Conservation (phyloP, 2,329 filamentous ascomycete species). For the Pleomassaria siparia region DNA sequence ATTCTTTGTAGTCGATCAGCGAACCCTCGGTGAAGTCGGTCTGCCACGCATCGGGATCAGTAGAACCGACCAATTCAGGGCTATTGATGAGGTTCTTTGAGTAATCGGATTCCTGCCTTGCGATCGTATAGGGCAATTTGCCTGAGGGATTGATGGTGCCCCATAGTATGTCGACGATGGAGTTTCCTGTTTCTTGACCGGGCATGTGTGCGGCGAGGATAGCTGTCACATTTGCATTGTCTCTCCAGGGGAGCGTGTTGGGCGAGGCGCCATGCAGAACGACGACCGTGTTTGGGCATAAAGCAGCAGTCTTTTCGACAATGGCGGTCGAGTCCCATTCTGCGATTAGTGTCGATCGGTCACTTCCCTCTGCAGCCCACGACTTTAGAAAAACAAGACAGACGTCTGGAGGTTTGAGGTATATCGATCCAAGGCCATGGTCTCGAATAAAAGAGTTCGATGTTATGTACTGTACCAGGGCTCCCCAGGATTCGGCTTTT, state of each 20-base stretch:
- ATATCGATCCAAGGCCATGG: slow-evolving; percentile 22
- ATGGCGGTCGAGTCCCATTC: slow-evolving; percentile 46
- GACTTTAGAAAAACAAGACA: slow-evolving; percentile 61
- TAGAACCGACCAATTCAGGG: slow-evolving; percentile 31
- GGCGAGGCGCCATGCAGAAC: slow-evolving; percentile 46
- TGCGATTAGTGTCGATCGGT: slow-evolving; percentile 41
- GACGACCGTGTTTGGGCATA: slow-evolving; percentile 55
- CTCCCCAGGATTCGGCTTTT: slow-evolving; percentile 24
- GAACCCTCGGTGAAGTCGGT: slow-evolving; percentile 55
- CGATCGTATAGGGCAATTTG: slow-evolving; percentile 82
- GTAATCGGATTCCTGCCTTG: slow-evolving; percentile 70
- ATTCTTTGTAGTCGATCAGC: slow-evolving; percentile 57
- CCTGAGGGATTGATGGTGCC: slow-evolving; percentile 76
- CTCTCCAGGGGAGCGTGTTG: slow-evolving; percentile 43
- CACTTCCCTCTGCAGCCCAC: slow-evolving; percentile 48
- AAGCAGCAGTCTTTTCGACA: slow-evolving; percentile 45
- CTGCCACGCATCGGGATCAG: slow-evolving; percentile 46
- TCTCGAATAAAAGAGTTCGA: slow-evolving; percentile 40
- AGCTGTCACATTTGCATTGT: slow-evolving; percentile 44
- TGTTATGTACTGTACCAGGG: slow-evolving; percentile 50
- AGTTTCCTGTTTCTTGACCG: slow-evolving; percentile 44
- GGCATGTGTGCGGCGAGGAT: slow-evolving; percentile 45
- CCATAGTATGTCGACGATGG: slow-evolving; percentile 58
- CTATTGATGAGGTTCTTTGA: slow-evolving; percentile 39
- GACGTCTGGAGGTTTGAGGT: slow-evolving; percentile 46